Evolutionary conservation across 2,329 filamentous ascomycete genomes (phyloP).

Genomic region (Neofusicoccum sp.): DNA sequence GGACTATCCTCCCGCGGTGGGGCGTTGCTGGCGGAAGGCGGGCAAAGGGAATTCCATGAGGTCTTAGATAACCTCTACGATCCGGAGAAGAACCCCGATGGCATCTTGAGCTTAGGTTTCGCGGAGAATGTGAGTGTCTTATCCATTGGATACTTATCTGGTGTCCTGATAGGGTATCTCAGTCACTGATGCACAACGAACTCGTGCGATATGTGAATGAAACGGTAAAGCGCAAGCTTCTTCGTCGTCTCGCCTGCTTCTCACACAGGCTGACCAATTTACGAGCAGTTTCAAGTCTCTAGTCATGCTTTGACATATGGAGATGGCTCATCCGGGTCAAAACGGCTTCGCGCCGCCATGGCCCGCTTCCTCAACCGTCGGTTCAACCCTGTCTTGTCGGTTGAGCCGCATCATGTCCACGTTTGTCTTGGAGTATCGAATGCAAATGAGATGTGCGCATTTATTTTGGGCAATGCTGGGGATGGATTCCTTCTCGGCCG

Average conservation of each 20-base stretch:
- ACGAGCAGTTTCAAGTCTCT: neutral
- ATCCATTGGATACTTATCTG: neutral
- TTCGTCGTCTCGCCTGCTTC: neutral
- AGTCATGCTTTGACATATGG: conserved; percentile 43
- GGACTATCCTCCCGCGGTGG: neutral
- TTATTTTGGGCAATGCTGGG: conserved; percentile 44
- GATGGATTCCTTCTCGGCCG: conserved; percentile 51
- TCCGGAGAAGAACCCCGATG: conserved; percentile 44
- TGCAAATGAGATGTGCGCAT: conserved; percentile 47
- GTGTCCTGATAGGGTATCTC: neutral
- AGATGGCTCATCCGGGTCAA: conserved; percentile 44
- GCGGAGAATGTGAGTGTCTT: conserved; percentile 49
- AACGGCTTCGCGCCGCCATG: conserved; percentile 44
- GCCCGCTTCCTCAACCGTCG: conserved; percentile 46
- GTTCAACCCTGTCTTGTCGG: conserved; percentile 39
- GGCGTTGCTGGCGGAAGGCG: neutral
- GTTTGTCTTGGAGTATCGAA: conserved; percentile 46
- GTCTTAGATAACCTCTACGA: conserved; percentile 51
- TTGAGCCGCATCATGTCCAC: conserved; percentile 42
- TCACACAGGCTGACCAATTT: neutral
- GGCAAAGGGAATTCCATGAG: conserved; percentile 26
- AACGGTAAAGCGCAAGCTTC: conserved; percentile 33
- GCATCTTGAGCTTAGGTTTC: conserved; percentile 55
- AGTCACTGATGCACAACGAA: conserved; percentile 51
- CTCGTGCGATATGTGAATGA: conserved; percentile 47